A percentile compares a stretch with the other conserved stretches of the same genome.
phyloP scores from a whole-genome alignment of 1,284 basidiomycete species.

The Peniophora sp. region DNA sequence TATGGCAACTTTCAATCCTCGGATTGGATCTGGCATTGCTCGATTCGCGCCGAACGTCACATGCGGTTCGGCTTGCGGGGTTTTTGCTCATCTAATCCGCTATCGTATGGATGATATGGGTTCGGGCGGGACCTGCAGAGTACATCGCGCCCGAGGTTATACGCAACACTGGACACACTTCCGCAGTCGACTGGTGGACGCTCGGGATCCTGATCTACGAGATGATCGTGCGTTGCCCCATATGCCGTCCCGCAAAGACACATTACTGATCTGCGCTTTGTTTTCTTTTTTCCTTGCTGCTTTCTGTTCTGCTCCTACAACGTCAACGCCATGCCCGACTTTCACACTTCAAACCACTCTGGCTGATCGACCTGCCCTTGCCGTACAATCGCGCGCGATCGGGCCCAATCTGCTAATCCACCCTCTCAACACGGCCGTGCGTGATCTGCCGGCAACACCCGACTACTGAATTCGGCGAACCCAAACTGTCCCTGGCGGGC shows the following conservation, averaged over 20 bases:
- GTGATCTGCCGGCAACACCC: too few relatives aligned
- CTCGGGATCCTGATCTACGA: slow-evolving; percentile 98
- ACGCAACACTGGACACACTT: slow-evolving; percentile 94
- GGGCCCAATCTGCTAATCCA: too few relatives aligned
- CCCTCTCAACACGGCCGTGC: too few relatives aligned
- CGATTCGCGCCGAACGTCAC: slow-evolving; percentile 4
- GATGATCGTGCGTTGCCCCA: slow-evolving; percentile 85
- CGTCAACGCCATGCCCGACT: too few relatives aligned
- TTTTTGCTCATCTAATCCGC: slow-evolving; percentile 9
- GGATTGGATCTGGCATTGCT: background rate
- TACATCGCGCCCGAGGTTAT: slow-evolving; percentile 99
- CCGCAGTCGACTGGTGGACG: slow-evolving; percentile 99
- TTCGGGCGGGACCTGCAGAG: slow-evolving; percentile 42
- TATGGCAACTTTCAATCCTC: background rate
- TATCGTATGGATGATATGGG: slow-evolving; percentile 5
- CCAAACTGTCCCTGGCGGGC: too few relatives aligned
- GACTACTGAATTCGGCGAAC: too few relatives aligned
- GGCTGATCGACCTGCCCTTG: too few relatives aligned
- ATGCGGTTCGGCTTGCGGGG: slow-evolving; percentile 8
- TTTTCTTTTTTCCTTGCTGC: background rate
- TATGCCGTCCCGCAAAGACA: background rate
- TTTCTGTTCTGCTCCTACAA: too few relatives aligned
- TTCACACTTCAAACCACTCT: too few relatives aligned
- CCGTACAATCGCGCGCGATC: too few relatives aligned
- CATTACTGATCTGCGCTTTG: slow-evolving; percentile 4